Evolutionary conservation across 2,329 filamentous ascomycete species (phyloP).

Genomic region (Trichoderma oligosporum): DNA sequence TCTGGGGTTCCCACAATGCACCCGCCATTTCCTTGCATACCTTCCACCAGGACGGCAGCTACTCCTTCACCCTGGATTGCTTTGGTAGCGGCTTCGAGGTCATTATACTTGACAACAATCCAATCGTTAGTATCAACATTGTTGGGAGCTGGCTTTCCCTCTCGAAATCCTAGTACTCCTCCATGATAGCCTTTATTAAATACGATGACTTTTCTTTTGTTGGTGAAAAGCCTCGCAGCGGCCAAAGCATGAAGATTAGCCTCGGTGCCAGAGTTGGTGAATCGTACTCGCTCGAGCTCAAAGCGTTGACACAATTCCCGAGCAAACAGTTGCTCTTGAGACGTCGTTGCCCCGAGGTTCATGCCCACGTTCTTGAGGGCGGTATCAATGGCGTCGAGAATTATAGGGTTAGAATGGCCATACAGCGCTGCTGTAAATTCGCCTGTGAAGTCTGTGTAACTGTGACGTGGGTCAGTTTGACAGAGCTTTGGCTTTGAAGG

Average conservation of each 20-base stretch:
- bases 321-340: constrained; percentile 51
- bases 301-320: constrained; percentile 52
- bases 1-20: constrained; percentile 47
- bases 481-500: neutral
- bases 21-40: constrained; percentile 62
- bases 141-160: constrained; percentile 36
- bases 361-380: constrained; percentile 47
- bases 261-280: constrained; percentile 64
- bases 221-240: constrained; percentile 46
- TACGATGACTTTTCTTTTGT: constrained; percentile 46
- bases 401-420: constrained; percentile 58
- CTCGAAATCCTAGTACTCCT: constrained; percentile 36
- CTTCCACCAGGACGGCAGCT: constrained; percentile 63
- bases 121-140: constrained; percentile 53
- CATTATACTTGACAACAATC: constrained; percentile 60
- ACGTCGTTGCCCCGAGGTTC: constrained; percentile 51
- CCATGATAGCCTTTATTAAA: constrained; percentile 46
- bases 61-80: constrained; percentile 47
- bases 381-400: constrained; percentile 46
- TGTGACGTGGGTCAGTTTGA: constrained; percentile 20
- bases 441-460: constrained; percentile 58
- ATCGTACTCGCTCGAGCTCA: constrained; percentile 52
- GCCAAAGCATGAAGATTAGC: constrained; percentile 59
- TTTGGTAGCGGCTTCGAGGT: constrained; percentile 43
- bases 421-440: constrained; percentile 64